These are phyloP conservation scores for Batrachochytrium dendrobatidis DNA, from an alignment of 371 early-diverging fungal genomes.

Conservation along the genomic window DNA sequence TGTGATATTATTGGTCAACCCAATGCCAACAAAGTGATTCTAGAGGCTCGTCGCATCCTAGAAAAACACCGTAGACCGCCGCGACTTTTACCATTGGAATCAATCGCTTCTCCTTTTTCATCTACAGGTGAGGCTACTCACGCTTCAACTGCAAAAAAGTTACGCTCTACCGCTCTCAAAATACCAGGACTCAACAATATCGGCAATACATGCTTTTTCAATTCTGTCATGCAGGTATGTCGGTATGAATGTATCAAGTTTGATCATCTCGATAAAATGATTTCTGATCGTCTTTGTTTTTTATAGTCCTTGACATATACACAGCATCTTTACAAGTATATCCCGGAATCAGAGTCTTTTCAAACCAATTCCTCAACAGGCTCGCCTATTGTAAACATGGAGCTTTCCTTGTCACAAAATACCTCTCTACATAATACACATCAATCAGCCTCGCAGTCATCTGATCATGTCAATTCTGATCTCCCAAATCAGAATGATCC, in stretches of 20 bases:
- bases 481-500: no score
- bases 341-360: not conserved
- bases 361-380: not conserved
- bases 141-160: slow-evolving; percentile 3
- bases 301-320: slow-evolving; percentile 29
- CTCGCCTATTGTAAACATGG: no score
- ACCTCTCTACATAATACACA: no score
- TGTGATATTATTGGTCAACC: not conserved
- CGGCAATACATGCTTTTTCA: slow-evolving; percentile 44
- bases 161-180: not conserved
- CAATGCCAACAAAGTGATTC: not conserved
- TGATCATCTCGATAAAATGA: not conserved
- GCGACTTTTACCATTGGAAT: not conserved
- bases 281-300: not conserved
- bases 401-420: no score
- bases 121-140: not conserved
- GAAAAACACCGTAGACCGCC: not conserved
- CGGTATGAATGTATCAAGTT: not conserved
- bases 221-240: slow-evolving; percentile 32
- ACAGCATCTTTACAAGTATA: slow-evolving; percentile 10
- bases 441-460: no score
- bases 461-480: no score
- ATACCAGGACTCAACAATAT: slow-evolving; percentile 31
- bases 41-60: not conserved
- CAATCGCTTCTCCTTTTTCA: not conserved